Base-by-base conservation (phyloP, 768 basidiomycete species). In the Russula foetens region DNA sequence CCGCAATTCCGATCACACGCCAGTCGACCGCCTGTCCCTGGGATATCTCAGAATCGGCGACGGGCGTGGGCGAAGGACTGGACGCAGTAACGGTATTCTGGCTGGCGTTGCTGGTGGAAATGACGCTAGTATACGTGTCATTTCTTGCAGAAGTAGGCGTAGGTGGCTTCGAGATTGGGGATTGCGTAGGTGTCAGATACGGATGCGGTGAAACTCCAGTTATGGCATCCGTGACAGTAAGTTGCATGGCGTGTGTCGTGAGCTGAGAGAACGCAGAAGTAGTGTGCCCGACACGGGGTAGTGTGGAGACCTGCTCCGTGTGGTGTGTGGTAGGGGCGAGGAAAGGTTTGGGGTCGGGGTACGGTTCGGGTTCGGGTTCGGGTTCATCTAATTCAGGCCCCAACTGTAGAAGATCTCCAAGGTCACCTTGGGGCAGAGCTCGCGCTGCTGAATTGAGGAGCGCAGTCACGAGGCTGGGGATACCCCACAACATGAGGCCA, bases 1-100 rank as follows among this genome's bases (percentile, higher is more conserved):
- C 77, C 14, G 79, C 77, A 59, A 89, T 80, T 21, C 88, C 87
- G 54, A 89, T 78, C 47, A 85, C 78, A 71, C 86, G 85, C 86
- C 86, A 88, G 67, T 81, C 49, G n/a, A 24, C 21, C 31, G 28
- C 26, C 17, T 61, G 33, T 46, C 35, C 55, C 73, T 53, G 52
- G 21, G 43, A 6, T 19, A 7, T 56, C 53, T 43, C 53, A 7
- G 19, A 44, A 44, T 29, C 44, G 26, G 28, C 44, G 26, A 23
- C 21, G 17, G 60, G 54, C 12, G 60, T n/a, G 14, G 48, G 33
- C 24, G 31, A 61, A 19, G 53, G 49, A 24, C 39, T 29, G 15
- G 26, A 21, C 21, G 60, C 3, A 6, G 38, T 23, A 17, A 33
- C 17, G 4, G 28, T 46, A 39, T 29, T 51, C 28, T 52, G 56